A percentile compares a stretch with the other conserved stretches of the same genome.
phyloP scores from a whole-genome alignment of 2,329 filamentous ascomycete genomes.

The Curvularia sp. region DNA sequence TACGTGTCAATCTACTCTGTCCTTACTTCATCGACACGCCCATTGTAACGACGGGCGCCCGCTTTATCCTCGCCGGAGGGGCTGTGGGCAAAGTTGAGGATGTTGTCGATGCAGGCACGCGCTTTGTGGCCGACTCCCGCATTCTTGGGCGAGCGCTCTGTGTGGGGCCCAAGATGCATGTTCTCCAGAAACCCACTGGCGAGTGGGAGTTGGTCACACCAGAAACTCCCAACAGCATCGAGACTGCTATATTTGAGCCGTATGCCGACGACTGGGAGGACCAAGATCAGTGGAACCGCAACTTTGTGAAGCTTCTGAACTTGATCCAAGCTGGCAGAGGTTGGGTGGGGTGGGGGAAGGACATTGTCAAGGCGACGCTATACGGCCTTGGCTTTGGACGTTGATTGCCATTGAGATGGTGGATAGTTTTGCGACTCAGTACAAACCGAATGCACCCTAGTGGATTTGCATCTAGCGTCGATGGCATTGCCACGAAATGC shows the following conservation, averaged over 20 bases:
- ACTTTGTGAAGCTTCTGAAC: constrained; percentile 64
- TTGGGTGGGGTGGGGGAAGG: constrained; percentile 60
- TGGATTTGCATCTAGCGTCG: not conserved
- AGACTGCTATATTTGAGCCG: constrained; percentile 65
- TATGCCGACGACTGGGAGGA: constrained; percentile 66
- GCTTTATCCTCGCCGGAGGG: constrained; percentile 64
- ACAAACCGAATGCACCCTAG: not conserved
- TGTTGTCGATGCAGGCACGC: constrained; percentile 69
- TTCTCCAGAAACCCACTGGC: constrained; percentile 52
- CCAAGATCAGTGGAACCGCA: constrained; percentile 63
- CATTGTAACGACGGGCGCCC: constrained; percentile 59
- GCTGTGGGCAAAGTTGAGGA: constrained; percentile 63
- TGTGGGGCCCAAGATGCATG: constrained; percentile 64
- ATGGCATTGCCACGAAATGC: not conserved
- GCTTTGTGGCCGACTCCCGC: constrained; percentile 65
- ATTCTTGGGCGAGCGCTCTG: constrained; percentile 65
- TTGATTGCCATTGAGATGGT: constrained; percentile 1
- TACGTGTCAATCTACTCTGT: constrained; percentile 70
- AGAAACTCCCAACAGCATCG: constrained; percentile 41
- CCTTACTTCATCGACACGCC: constrained; percentile 72
- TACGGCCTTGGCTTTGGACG: constrained; percentile 33
- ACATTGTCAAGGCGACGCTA: constrained; percentile 47
- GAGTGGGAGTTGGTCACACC: constrained; percentile 41
- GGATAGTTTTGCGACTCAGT: not conserved
- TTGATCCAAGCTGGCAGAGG: constrained; percentile 58